Conservation (phyloP, 2,329 filamentous ascomycete genomes). For the Nannizzia gypsea region DNA sequence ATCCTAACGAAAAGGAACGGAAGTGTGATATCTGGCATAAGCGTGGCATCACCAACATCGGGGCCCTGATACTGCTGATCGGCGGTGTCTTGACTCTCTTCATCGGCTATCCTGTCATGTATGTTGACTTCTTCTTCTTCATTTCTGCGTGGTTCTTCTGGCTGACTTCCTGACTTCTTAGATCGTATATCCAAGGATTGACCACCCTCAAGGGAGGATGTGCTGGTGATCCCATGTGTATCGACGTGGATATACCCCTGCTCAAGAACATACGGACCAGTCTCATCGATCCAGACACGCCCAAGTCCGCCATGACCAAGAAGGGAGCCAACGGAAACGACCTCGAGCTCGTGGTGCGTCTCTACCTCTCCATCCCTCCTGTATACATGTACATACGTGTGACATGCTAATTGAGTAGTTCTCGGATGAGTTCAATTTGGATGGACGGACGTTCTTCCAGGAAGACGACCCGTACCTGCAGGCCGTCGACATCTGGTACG, state of each 20-base stretch:
- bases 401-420: constrained; percentile 34
- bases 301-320: constrained; percentile 44
- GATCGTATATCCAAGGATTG: background rate
- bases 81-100: constrained; percentile 53
- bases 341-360: constrained; percentile 48
- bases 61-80: constrained; percentile 48
- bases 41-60: constrained; percentile 53
- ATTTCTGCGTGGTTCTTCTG: background rate
- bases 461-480: constrained; percentile 59
- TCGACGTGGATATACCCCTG: constrained; percentile 40
- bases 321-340: constrained; percentile 48
- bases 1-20: constrained; percentile 49
- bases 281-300: constrained; percentile 58
- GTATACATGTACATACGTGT: background rate
- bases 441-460: constrained; percentile 58
- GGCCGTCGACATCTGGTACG: constrained; percentile 60
- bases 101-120: constrained; percentile 59
- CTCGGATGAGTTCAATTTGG: constrained; percentile 59
- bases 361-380: too few species aligned
- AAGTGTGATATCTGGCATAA: constrained; percentile 55
- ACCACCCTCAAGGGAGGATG: constrained; percentile 18
- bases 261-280: constrained; percentile 49
- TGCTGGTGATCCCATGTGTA: constrained; percentile 35
- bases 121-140: constrained; percentile 31
- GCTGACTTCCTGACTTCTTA: background rate